A percentile compares a stretch with the other conserved stretches of the same genome.
phyloP scores from a whole-genome alignment of 2,329 filamentous ascomycete genomes.

The Aspergillus brunneoviolaceus region DNA sequence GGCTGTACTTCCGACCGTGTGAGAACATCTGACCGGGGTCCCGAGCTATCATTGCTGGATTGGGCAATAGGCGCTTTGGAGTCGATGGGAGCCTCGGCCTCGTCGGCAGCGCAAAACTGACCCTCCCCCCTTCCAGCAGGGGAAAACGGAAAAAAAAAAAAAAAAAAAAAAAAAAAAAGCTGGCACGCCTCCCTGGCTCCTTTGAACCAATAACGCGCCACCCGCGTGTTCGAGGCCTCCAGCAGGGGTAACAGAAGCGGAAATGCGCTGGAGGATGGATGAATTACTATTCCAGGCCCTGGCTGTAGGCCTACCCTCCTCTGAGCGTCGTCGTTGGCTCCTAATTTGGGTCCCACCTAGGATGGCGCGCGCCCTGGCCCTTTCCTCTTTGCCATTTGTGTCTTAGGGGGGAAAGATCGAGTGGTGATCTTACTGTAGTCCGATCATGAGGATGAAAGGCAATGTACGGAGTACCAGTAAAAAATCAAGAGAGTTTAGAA shows the following conservation, averaged over 20 bases:
- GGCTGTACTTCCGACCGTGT: not conserved
- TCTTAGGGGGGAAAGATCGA: not conserved
- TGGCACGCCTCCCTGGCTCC: constrained; percentile 15
- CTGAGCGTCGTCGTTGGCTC: not conserved
- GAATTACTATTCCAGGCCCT: constrained; percentile 13
- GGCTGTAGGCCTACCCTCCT: not conserved
- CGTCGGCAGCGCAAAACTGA: constrained; percentile 10
- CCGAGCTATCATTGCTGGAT: not conserved
- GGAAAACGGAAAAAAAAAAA: not conserved
- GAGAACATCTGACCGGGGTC: constrained; percentile 3
- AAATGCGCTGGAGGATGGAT: constrained; percentile 13
- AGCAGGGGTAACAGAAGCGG: constrained; percentile 18
- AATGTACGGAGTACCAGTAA: not conserved
- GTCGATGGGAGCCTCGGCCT: constrained; percentile 21
- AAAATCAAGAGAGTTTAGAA: not conserved
- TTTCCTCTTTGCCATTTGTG: not conserved
- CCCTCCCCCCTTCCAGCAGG: constrained; percentile 14
- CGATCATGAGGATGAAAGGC: not conserved
- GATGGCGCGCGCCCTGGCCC: constrained; percentile 9
- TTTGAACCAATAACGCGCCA: constrained; percentile 18
- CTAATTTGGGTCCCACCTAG: constrained; percentile 20
- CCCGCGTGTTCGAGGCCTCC: constrained; percentile 22
- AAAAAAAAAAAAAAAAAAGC: not conserved
- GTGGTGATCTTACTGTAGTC: not conserved
- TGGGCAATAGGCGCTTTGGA: not conserved